These are phyloP conservation scores for Canariomyces notabilis DNA, from an alignment of 2,329 filamentous ascomycete genomes.

Conservation along the genomic window DNA sequence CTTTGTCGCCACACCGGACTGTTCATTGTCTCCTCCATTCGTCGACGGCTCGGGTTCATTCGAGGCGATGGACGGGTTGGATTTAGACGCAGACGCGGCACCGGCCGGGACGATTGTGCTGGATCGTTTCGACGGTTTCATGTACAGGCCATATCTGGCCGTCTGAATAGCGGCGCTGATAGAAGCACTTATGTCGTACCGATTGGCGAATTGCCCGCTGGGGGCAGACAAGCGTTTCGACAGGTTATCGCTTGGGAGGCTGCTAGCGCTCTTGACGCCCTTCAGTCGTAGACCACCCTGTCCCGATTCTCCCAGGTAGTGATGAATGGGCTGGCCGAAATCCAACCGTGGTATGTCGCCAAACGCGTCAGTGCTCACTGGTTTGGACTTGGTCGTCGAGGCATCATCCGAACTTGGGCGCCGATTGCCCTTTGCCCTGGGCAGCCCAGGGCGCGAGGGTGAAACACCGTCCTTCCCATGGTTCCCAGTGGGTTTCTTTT, in stretches of 20 bases:
- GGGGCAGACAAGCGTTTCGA: constrained; percentile 47
- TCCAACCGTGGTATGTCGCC: constrained; percentile 53
- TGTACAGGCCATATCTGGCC: constrained; percentile 59
- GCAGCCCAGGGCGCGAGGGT: constrained; percentile 51
- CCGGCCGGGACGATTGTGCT: constrained; percentile 5
- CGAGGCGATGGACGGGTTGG: constrained; percentile 7
- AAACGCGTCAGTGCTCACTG: constrained; percentile 66
- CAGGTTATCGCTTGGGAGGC: constrained; percentile 59
- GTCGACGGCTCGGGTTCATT: neutral
- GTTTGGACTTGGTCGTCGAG: constrained; percentile 51
- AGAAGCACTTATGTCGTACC: constrained; percentile 95
- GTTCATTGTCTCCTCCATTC: neutral
- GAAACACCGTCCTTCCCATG: constrained; percentile 52
- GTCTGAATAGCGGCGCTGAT: constrained; percentile 75
- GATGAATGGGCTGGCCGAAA: constrained; percentile 56
- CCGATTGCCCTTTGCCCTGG: constrained; percentile 56
- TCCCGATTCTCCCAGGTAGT: constrained; percentile 59
- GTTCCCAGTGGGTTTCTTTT: constrained; percentile 65
- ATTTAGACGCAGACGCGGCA: constrained; percentile 16
- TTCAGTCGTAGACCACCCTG: constrained; percentile 63
- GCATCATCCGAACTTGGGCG: constrained; percentile 38
- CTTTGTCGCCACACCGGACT: constrained; percentile 17
- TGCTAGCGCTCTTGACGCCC: constrained; percentile 58
- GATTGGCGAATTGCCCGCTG: constrained; percentile 75
- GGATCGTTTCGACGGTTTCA: constrained; percentile 42